Evolutionary conservation across 2,329 filamentous ascomycete genomes (phyloP), one percentile per base, ranked within the genome.

Genomic region (Fusarium sp.): DNA sequence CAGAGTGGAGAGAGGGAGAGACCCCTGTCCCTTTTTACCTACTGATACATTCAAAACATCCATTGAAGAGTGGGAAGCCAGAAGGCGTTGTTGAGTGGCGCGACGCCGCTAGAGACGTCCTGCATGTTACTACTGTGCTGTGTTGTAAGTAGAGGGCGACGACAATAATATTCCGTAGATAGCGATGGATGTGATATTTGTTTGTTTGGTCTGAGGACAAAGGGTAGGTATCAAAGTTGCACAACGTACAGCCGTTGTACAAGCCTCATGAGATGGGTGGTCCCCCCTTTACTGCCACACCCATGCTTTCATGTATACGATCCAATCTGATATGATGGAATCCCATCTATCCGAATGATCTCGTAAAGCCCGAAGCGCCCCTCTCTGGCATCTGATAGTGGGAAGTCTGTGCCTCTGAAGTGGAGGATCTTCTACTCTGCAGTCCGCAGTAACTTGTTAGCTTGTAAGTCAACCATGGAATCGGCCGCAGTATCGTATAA

Each of bases 321-420:
- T 65, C 61, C 52, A 64, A 56, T 64, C 62, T 67, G 56, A 68
- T 68, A 49, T 56, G 41, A 49, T 22, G 32, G 47, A 39, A 64
- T 39, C 40, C 33, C 57, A 64, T 56, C 45, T 64, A 39, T 19
- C 33, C 30, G 35, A 49, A 30, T 47, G 35, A 51, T 65, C 53
- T 65, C 27, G 19, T 30, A 30, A 30, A 30, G 27, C 27, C 27
- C 45, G 11, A 57, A 46, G 14, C 25, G 19, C 43, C 33, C 32
- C 32, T 32, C 44, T 63, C 50, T 57, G 25, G 45, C 41, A 55
- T 25, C 44, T 44, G 40, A 47, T 62, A 47, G 46, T 20, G 20
- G 20, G 19, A 35, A 48, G 53, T 53, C 65, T 62, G 41, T 68
- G 54, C 60, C 53, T 25, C 45, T 32, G 35, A 44, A 7, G 39